Evolutionary conservation across 768 basidiomycete species (phyloP).

Genomic region (Polyporus arcularius): DNA sequence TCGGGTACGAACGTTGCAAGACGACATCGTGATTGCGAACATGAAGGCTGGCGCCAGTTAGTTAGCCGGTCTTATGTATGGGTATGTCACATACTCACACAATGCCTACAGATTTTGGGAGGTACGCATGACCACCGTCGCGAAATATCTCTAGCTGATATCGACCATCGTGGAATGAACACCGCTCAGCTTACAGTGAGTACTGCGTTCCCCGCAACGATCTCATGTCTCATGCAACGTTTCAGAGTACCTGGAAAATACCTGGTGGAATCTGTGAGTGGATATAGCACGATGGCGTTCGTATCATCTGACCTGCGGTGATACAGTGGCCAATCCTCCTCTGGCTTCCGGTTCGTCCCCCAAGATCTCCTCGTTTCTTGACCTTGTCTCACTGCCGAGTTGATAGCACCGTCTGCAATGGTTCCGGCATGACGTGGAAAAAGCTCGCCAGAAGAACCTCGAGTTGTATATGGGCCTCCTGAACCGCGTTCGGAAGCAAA

Average conservation of each 20-base stretch:
- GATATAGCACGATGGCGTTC: too few relatives aligned
- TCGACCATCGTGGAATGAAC: too few relatives aligned
- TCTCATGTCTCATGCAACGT: neutral
- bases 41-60: slow-evolving; percentile 3
- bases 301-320: neutral
- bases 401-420: slow-evolving; percentile 4
- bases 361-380: neutral
- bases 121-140: too few relatives aligned
- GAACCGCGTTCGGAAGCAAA: slow-evolving; percentile 3
- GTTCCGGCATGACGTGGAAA: slow-evolving; percentile 11
- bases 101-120: too few relatives aligned
- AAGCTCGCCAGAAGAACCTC: neutral
- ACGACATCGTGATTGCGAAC: neutral
- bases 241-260: slow-evolving; percentile 8
- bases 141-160: too few relatives aligned
- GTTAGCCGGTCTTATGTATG: neutral
- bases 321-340: slow-evolving; percentile 8
- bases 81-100: too few relatives aligned
- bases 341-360: neutral
- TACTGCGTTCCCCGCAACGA: neutral
- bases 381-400: too few relatives aligned
- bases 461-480: slow-evolving; percentile 5
- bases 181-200: neutral
- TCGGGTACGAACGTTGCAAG: slow-evolving; percentile 1
- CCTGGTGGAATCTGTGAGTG: slow-evolving; percentile 8